phyloP scores from a whole-genome alignment of 2,329 filamentous ascomycete genomes.

The Cytospora mali region DNA sequence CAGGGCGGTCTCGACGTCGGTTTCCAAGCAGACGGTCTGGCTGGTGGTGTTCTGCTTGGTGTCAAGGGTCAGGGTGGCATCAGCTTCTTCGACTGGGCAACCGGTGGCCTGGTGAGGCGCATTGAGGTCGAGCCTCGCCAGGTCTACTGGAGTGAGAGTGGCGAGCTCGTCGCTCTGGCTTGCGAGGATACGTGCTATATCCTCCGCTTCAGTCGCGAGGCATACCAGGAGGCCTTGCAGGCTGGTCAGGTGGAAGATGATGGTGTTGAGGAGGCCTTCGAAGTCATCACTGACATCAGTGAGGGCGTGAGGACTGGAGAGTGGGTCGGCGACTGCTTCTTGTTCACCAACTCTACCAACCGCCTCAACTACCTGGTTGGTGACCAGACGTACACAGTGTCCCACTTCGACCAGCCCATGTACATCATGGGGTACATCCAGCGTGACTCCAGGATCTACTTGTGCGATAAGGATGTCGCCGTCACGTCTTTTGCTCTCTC shows the following conservation, averaged over 20 bases:
- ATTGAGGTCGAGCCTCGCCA: constrained; percentile 78
- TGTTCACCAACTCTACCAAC: constrained; percentile 97
- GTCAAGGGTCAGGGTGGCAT: constrained; percentile 94
- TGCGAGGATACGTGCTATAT: constrained; percentile 92
- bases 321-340: constrained; percentile 98
- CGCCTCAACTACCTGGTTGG: constrained; percentile 96
- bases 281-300: constrained; percentile 93
- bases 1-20: constrained; percentile 86
- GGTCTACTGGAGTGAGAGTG: constrained; percentile 97
- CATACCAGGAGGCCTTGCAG: constrained; percentile 82
- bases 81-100: constrained; percentile 95
- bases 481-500: constrained; percentile 90
- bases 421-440: constrained; percentile 96
- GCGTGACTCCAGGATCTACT: constrained; percentile 90
- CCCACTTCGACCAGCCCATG: constrained; percentile 93
- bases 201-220: constrained; percentile 85
- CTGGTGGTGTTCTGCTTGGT: constrained; percentile 86
- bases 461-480: constrained; percentile 93
- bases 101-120: constrained; percentile 82
- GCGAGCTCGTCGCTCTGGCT: constrained; percentile 87
- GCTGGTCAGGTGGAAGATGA: constrained; percentile 82
- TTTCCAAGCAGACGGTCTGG: constrained; percentile 90
- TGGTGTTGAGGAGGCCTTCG: constrained; percentile 93
- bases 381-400: constrained; percentile 96
- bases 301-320: constrained; percentile 92